Evolutionary conservation across 768 basidiomycete genomes (phyloP).

Genomic region (Leccinum subgranulosum): DNA sequence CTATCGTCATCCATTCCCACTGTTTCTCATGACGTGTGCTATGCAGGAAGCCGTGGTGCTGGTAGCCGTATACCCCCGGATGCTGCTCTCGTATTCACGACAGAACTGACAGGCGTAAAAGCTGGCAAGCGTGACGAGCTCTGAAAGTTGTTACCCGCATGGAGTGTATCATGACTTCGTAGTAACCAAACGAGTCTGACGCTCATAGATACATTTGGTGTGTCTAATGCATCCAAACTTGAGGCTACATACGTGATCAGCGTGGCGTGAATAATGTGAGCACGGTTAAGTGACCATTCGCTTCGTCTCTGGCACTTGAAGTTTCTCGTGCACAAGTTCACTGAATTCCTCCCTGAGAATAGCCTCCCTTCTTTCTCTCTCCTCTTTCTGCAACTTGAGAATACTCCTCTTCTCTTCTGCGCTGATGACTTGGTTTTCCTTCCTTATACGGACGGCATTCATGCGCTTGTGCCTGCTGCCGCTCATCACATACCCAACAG

Average conservation of each 20-base stretch:
- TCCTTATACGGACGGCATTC: slow-evolving; percentile 98
- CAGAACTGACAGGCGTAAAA: slow-evolving; percentile 72
- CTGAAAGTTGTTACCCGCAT: slow-evolving; percentile 25
- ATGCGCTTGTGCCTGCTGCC: slow-evolving; percentile 92
- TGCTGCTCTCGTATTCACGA: slow-evolving; percentile 81
- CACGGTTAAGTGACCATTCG: slow-evolving; percentile 7
- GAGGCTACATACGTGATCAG: background rate
- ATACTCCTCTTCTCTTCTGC: slow-evolving; percentile 98
- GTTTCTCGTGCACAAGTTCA: slow-evolving; percentile 73
- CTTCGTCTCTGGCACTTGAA: slow-evolving; percentile 49
- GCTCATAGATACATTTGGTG: background rate
- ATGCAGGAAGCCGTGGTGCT: slow-evolving; percentile 67
- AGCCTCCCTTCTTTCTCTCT: slow-evolving; percentile 86
- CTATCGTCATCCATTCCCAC: background rate
- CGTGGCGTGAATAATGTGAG: background rate
- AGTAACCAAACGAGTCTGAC: background rate
- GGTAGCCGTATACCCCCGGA: slow-evolving; percentile 75
- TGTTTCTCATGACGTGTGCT: background rate
- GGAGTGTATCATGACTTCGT: background rate
- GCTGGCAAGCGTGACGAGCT: slow-evolving; percentile 51
- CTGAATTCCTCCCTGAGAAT: slow-evolving; percentile 88
- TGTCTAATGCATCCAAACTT: background rate
- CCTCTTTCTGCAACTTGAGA: slow-evolving; percentile 90
- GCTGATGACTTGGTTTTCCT: slow-evolving; percentile 99
- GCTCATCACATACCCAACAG: slow-evolving; percentile 96